Conservation (phyloP, 2,329 filamentous ascomycete genomes). For the Aureobasidium pullulans region DNA sequence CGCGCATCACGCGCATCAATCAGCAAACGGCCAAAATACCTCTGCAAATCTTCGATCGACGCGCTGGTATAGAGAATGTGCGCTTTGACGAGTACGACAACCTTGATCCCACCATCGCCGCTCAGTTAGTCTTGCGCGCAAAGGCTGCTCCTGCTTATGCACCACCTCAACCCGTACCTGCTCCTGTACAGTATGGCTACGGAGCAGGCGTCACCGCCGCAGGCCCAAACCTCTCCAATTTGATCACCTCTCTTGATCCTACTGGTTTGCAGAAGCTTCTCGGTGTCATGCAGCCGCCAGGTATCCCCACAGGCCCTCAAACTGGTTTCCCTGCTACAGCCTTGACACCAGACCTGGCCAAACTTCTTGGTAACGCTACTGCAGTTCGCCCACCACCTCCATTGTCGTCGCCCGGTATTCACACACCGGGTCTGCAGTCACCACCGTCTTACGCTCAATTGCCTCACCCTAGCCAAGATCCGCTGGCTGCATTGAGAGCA, state of each 20-base stretch:
- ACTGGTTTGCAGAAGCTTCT: conserved; percentile 64
- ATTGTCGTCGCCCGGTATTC: background rate
- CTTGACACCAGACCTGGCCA: conserved; percentile 31
- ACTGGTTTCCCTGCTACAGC: conserved; percentile 18
- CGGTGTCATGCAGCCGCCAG: conserved; percentile 45
- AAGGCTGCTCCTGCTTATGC: conserved; percentile 42
- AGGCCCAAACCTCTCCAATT: conserved; percentile 49
- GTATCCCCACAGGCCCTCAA: conserved; percentile 27
- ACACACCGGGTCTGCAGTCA: background rate
- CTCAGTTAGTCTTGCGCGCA: conserved; percentile 69
- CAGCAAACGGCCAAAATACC: conserved; percentile 71
- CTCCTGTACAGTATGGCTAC: conserved; percentile 28
- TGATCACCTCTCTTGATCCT: conserved; percentile 63
- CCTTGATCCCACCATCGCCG: conserved; percentile 69
- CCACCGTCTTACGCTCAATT: conserved; percentile 16
- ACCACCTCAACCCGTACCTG: conserved; percentile 29
- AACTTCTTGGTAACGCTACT: conserved; percentile 26
- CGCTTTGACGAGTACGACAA: conserved; percentile 83
- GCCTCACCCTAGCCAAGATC: conserved; percentile 24
- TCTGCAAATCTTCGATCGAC: conserved; percentile 79
- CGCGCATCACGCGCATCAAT: conserved; percentile 59
- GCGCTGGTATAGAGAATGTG: conserved; percentile 64
- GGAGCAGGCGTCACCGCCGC: conserved; percentile 18
- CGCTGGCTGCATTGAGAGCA: conserved; percentile 23
- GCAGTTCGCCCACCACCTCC: conserved; percentile 13